Conservation (phyloP, 305 asterid genomes). For the Vinca major region DNA sequence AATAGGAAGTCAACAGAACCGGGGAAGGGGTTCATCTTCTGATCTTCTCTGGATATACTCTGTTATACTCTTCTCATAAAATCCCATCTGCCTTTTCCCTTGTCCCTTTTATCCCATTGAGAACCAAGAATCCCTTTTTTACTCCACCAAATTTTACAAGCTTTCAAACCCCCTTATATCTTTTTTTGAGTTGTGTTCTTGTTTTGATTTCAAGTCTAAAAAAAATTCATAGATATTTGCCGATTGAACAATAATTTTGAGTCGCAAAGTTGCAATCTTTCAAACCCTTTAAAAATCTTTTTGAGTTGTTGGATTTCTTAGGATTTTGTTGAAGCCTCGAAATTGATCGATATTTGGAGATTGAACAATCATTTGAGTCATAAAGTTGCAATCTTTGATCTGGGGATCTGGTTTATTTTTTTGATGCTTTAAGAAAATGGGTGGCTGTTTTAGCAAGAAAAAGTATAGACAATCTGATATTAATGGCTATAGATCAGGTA, state of each 20-base stretch:
- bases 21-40: background rate
- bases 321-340: background rate
- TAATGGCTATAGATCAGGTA: conserved; percentile 39
- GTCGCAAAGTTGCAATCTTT: no score
- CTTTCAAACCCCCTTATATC: no score
- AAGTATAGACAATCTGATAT: conserved; percentile 23
- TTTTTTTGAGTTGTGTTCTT: background rate
- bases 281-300: no score
- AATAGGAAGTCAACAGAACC: conserved; percentile 12
- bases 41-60: background rate
- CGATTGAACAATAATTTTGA: no score
- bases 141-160: background rate
- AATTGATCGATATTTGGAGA: background rate
- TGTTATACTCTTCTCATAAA: no score
- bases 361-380: conserved; percentile 11
- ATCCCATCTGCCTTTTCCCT: background rate
- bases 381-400: conserved; percentile 19
- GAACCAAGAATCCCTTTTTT: background rate
- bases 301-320: no score
- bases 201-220: no score
- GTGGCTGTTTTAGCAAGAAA: conserved; percentile 64
- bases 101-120: background rate
- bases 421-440: conserved; percentile 31
- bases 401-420: conserved; percentile 9
- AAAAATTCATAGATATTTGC: no score